Evolutionary conservation across 2,329 filamentous ascomycete species (phyloP), one percentile per base, ranked within the genome.

Genomic region (Aspergillus aculeatus): DNA sequence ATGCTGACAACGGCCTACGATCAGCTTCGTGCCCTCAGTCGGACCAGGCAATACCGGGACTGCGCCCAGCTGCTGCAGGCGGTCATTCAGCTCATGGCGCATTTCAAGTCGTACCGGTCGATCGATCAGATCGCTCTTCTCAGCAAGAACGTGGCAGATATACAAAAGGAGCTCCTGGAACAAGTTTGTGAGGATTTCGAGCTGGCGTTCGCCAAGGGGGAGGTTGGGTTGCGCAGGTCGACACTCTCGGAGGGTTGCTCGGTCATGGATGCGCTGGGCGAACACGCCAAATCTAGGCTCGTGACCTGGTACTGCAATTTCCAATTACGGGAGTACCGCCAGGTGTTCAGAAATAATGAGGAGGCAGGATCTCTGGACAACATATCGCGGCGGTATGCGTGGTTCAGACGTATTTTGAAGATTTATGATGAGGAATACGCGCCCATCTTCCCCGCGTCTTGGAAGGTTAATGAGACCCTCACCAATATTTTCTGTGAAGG

Each of bases 131-230:
- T 99, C 73, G 95, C 95, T 29, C 90, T 90, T 0, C 82, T 99
- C 64, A 96, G 92, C 72, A 87, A 92, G 54, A 96, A 96, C 69
- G 95, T 99, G 38, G 89, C 92, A 5, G 95, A 98, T 69, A 83
- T 99, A 64, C 95, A 99, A 78, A 83, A 93, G 61, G 93, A 97
- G 75, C 79, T 99, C 60, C 80, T 97, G 59, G 95, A 99, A 79
- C 95, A 99, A 77, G 89, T 99, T n/a, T 99, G 95, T 74, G 95
- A 98, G 77, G 95, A 99, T 76, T 99, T 99, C 73, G 95, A 99
- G 80, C 85, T 97, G 60, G 90, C 91, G 0, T 99, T 98, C 76
- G 89, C 93, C 21, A 96, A 94, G 76, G 88, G 87, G 23, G 94
- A 98, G 76, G 87, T 96, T 14, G 81, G 82, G 3, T 81, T 86